Base-by-base conservation (phyloP, 2,329 filamentous ascomycete genomes). In the Tolypocladium endophyticum region DNA sequence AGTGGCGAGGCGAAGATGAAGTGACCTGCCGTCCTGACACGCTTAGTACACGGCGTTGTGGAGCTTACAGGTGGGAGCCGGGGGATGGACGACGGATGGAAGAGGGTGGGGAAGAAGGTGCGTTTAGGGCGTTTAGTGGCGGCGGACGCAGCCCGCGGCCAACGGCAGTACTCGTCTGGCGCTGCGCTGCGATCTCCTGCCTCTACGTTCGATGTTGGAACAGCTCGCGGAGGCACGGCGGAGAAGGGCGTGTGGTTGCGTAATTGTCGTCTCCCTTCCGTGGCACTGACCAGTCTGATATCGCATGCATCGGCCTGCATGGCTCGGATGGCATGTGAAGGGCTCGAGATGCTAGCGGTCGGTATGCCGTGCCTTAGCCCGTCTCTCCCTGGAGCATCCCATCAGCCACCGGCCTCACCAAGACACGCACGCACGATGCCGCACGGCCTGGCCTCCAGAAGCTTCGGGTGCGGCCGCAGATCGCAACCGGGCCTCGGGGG, bases 51-150 rank as follows among this genome's bases (percentile, higher is more conserved):
- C 53, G 38, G 35, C 43, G n/a, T 30, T 35, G 50, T 36, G 38
- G 56, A 41, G 57, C 16, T 16, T 16, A 20, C 18, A 30, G 9
- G n/a, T 35, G 30, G 30, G 18, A 33, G 50, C 30, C 30, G 18
- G 28, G 28, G 50, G 50, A 20, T 20, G 47, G 20, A 12, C 30
- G 9, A 20, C 4, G 50, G 30, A 20, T 16, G 47, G 20, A n/a
- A n/a, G n/a, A 35, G 50, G 50, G 50, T 53, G 50, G 30, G 50
- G 50, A 53, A 14, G 25, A 53, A n/a, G 8, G 50, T 58, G 50
- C 39, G 43, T 58, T 47, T 55, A 38, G 38, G 55, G 50, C 39
- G 43, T 58, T 55, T 55, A 38, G 58, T 56, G 58, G 54, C 58
- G 39, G 53, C 54, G 41, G 58, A 43, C 28, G 56, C 38, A 41